Evolutionary conservation across 495 filamentous ascomycete genomes (phyloP).

Genomic region (Podospora pseudocomata): DNA sequence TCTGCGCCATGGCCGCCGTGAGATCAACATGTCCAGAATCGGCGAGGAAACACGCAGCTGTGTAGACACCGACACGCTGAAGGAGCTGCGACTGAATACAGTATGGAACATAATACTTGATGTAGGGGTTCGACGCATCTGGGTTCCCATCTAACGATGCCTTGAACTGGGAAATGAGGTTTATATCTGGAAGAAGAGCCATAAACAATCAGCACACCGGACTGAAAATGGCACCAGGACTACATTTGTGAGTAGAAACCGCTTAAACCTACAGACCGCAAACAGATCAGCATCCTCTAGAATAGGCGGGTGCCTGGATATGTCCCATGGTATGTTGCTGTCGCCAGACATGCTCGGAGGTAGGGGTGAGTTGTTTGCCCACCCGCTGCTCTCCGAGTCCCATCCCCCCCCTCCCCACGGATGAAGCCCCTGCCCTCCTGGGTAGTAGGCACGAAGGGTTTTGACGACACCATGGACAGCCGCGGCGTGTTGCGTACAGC

Average conservation of each 20-base stretch:
- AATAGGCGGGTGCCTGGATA: constrained; percentile 21
- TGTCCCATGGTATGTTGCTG: constrained; percentile 15
- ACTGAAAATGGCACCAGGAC: neutral
- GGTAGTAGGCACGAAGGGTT: constrained; percentile 23
- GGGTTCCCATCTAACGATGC: constrained; percentile 39
- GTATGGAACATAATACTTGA: constrained; percentile 37
- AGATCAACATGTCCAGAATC: constrained; percentile 37
- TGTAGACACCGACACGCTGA: constrained; percentile 35
- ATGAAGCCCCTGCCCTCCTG: constrained; percentile 6
- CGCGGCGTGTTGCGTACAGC: constrained; percentile 29
- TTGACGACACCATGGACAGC: constrained; percentile 30
- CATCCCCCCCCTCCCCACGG: constrained; percentile 15
- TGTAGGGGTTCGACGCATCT: constrained; percentile 34
- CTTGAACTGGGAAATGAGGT: constrained; percentile 53
- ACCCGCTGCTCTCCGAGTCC: constrained; percentile 10
- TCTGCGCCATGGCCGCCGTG: constrained; percentile 35
- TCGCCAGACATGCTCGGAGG: constrained; percentile 10
- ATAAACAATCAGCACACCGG: constrained; percentile 4
- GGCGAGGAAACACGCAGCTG: constrained; percentile 38
- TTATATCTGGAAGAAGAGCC: constrained; percentile 43
- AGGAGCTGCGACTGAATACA: constrained; percentile 34
- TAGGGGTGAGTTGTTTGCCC: neutral
- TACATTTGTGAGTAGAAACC: neutral
- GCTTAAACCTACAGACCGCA: constrained; percentile 30
- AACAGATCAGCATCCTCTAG: constrained; percentile 29